These are phyloP conservation scores for Aspergillus japonicus DNA, from an alignment of 2,329 filamentous ascomycete genomes.

Conservation along the genomic window DNA sequence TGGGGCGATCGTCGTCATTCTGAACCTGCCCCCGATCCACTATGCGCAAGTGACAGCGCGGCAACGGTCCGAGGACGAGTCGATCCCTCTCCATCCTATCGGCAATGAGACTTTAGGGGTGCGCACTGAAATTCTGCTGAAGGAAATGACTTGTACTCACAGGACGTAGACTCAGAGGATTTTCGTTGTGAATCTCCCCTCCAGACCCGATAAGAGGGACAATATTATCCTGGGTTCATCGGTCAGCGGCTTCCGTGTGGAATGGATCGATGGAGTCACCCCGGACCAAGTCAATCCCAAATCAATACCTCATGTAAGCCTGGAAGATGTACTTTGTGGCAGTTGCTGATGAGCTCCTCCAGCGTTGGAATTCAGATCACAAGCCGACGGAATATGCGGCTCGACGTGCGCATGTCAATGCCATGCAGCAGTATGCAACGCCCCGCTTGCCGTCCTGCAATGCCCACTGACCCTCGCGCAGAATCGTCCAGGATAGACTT, in stretches of 20 bases:
- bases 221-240: constrained; percentile 23
- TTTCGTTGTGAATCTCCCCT: constrained; percentile 22
- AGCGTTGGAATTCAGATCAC: constrained; percentile 25
- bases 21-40: constrained; percentile 3
- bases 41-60: not conserved
- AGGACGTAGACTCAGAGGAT: constrained; percentile 18
- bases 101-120: constrained; percentile 15
- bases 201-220: constrained; percentile 23
- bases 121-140: not conserved
- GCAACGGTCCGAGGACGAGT: not conserved
- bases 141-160: not conserved
- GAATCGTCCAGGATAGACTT: constrained; percentile 16
- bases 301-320: constrained; percentile 21
- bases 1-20: not conserved
- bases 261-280: constrained; percentile 20
- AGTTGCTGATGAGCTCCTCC: not conserved
- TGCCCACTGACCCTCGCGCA: not conserved
- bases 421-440: constrained; percentile 17
- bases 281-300: constrained; percentile 18
- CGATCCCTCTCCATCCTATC: not conserved
- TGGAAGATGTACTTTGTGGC: not conserved
- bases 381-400: constrained; percentile 18
- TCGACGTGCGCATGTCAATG: constrained; percentile 23
- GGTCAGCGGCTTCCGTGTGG: constrained; percentile 16
- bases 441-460: not conserved